Conservation (phyloP, 257 asterid species). For the Nicotiana paniculata region DNA sequence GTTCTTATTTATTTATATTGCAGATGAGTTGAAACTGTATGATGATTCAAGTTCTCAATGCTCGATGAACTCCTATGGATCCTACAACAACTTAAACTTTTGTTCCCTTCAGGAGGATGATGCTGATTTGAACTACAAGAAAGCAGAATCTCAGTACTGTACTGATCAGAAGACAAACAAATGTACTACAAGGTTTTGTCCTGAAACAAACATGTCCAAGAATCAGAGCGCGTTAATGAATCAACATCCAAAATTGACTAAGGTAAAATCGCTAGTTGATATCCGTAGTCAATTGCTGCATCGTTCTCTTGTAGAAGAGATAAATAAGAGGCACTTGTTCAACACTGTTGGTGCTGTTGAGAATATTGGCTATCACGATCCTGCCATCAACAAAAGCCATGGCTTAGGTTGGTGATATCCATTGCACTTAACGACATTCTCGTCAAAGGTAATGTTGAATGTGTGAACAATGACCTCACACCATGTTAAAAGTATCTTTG, state of each 20-base stretch:
- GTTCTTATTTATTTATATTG: conserved; percentile 2
- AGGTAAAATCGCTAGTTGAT: conserved; percentile 46
- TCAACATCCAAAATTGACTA: conserved; percentile 24
- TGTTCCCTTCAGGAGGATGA: conserved; percentile 30
- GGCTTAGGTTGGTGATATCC: conserved; percentile 10
- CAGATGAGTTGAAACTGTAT: conserved; percentile 29
- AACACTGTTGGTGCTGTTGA: conserved; percentile 71
- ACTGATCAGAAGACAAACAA: conserved; percentile 16
- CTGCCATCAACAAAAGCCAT: not conserved
- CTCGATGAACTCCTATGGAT: conserved; percentile 41
- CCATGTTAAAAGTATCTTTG: too few relatives aligned
- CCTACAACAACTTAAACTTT: conserved; percentile 26
- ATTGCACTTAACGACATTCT: not conserved
- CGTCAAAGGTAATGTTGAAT: not conserved
- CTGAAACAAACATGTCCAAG: conserved; percentile 19
- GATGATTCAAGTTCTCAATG: conserved; percentile 56
- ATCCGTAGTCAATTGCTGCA: conserved; percentile 69
- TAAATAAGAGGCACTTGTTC: conserved; percentile 48
- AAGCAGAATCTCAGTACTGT: conserved; percentile 13
- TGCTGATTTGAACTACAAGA: not conserved
- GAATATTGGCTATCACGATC: conserved; percentile 44
- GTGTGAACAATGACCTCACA: too few relatives aligned
- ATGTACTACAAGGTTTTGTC: conserved; percentile 46
- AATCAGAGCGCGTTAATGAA: conserved; percentile 16
- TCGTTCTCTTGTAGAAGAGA: conserved; percentile 49